Conservation (phyloP, 2,329 filamentous ascomycete genomes). For the Epichloe glyceriae region DNA sequence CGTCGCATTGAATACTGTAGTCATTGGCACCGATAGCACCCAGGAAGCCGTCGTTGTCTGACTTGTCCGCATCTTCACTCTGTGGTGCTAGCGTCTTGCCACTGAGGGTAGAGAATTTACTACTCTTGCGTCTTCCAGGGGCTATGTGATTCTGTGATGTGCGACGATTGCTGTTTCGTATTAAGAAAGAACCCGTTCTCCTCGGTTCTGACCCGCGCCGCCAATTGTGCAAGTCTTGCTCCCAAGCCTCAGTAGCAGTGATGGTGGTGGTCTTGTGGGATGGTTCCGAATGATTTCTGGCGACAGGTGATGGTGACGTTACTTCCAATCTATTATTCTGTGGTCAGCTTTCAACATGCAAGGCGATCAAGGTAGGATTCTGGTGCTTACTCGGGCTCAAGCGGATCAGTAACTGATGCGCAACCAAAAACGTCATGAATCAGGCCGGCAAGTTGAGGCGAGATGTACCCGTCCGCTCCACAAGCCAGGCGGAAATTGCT, state of each 20-base stretch:
- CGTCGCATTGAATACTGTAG: constrained; percentile 38
- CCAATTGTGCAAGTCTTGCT: neutral
- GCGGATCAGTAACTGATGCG: neutral
- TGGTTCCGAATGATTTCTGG: neutral
- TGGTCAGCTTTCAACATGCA: neutral
- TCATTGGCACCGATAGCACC: constrained; percentile 38
- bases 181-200: neutral
- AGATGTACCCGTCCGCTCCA: neutral
- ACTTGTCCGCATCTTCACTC: constrained; percentile 27
- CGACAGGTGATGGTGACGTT: neutral
- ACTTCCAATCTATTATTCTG: neutral
- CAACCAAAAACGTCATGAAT: constrained; percentile 4
- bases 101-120: neutral
- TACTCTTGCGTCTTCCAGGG: neutral
- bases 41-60: constrained; percentile 32
- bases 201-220: neutral
- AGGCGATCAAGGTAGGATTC: too few species aligned
- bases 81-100: constrained; percentile 13
- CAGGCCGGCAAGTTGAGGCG: neutral
- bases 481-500: neutral
- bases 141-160: neutral
- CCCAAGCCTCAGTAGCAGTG: neutral
- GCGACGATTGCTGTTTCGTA: neutral
- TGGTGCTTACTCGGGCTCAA: neutral
- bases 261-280: neutral